Evolutionary conservation across 192 early-diverging fungal genomes (phyloP), one percentile per base, ranked within the genome.

Genomic region (Mortierella claussenii): DNA sequence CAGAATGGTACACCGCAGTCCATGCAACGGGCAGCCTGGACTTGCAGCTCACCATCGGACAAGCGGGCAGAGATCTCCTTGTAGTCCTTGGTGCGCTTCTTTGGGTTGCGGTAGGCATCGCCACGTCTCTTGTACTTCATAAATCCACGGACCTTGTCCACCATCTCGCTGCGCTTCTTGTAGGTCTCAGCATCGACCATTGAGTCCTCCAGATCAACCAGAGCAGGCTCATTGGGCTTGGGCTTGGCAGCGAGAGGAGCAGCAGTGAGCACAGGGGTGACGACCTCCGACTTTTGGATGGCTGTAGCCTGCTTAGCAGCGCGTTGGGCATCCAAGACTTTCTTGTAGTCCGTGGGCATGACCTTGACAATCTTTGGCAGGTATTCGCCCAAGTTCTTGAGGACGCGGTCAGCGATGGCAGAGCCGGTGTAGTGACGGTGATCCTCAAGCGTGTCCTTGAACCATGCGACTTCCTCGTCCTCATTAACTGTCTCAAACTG

Each of bases 1-100:
- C 97, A 99, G 90, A 97, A 98, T 46, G 97, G 96, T 28, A 98
- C 90, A 82, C 97, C 97, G 80, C 97, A 95, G 66, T 95, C 95
- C 90, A 99, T 98, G 86, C 97, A 99, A 42, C 97, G 89, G 8
- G 97, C 93, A 21, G 96, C 94, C 83, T 99, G 97, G 36, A 93
- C 88, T 65, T 96, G 90, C 27, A 98, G 87, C 66, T 94, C 89
- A 26, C 86, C 85, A 18, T 87, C 85, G 31, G 88, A 89, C 73
- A 98, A 85, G 36, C 97, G 92, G n/a, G 88, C 80, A 60, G 92
- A 95, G 82, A 99, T 93, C 86, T 99, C 97, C 48, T 96, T 89
- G 90, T 92, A 98, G 85, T 99, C 97, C 64, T 86, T 84, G 54
- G 85, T 81, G 44, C 97, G 92, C 83, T 89, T 91, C 55, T 75